Evolutionary conservation across 495 filamentous ascomycete species (phyloP), one percentile per base, ranked within the genome.

Genomic region (Talaromyces borbonicus): DNA sequence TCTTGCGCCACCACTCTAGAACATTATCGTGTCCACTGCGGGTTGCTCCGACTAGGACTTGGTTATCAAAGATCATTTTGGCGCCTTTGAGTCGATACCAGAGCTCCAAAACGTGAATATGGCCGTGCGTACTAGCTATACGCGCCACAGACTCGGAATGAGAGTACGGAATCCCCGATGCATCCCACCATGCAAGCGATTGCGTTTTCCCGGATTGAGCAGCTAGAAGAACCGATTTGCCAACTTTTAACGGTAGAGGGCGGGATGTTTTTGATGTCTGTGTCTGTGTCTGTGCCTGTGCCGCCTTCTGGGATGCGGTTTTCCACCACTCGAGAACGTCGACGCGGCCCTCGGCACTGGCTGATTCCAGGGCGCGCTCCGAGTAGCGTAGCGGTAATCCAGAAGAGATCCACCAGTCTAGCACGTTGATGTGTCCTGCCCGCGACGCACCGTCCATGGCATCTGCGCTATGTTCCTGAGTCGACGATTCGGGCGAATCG

Each of bases 311-410:
- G 16, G 64, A 76, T 0, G 83, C 76, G 38, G 77, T 63, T 49
- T 84, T 84, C 90, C 90, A 96, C 90, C 90, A 96, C 50, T 92
- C 80, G 0, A 96, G 73, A 5, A 95, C 87, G 0, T 72, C 65
- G n/a, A 94, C 67, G 46, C 87, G 85, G 20, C 89, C 87, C 57
- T 87, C 82, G 2, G 79, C 79, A 47, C 79, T 87, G 18, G 90
- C 90, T 36, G 86, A 78, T 59, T 96, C 90, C 31, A 96, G 79
- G 0, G 90, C 86, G 2, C 79, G 69, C 51, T 94, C 89, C 18
- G 81, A 87, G 59, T 93, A 95, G 50, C 83, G 83, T 3, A 95
- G 72, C 9, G 83, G 74, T 0, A 96, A 75, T 0, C 83, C 85
- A 0, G 85, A 90, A 18, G 76, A 68, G 12, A 81, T 79, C 90